Conservation (phyloP, 2,329 filamentous ascomycete species). For the Hawksworthiomyces lignivorus region DNA sequence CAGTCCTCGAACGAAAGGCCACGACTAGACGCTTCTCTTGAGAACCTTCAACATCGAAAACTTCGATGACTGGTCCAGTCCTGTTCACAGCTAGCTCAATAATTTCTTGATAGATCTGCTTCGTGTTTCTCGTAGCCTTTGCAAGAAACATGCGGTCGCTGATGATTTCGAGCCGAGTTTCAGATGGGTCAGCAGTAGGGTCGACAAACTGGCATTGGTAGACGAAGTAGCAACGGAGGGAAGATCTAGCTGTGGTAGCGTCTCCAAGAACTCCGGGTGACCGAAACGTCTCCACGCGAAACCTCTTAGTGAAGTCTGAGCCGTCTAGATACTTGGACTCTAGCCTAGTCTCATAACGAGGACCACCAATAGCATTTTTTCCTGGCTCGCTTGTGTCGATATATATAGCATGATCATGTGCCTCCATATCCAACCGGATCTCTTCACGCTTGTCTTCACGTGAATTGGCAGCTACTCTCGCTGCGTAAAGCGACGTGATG, state of each 20-base stretch:
- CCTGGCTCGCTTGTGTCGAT: constrained; percentile 96
- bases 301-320: constrained; percentile 62
- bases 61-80: constrained; percentile 92
- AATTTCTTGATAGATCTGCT: constrained; percentile 90
- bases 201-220: constrained; percentile 92
- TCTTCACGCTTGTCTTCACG: constrained; percentile 90
- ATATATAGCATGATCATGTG: constrained; percentile 89
- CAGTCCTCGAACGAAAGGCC: constrained; percentile 88
- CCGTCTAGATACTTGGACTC: constrained; percentile 93
- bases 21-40: constrained; percentile 91
- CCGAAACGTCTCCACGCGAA: constrained; percentile 95
- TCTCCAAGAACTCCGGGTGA: constrained; percentile 73
- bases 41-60: constrained; percentile 88
- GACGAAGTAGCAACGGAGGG: constrained; percentile 95
- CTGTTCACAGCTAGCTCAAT: constrained; percentile 77
- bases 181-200: constrained; percentile 62
- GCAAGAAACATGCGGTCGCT: constrained; percentile 90
- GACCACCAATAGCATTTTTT: constrained; percentile 64
- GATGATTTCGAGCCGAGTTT: constrained; percentile 86
- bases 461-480: constrained; percentile 89
- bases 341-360: constrained; percentile 88
- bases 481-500: constrained; percentile 92
- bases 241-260: constrained; percentile 58
- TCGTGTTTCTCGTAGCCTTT: constrained; percentile 93
- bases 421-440: constrained; percentile 93